phyloP scores from a whole-genome alignment of 164 flowering plant species.

The Vitis labrusca region DNA sequence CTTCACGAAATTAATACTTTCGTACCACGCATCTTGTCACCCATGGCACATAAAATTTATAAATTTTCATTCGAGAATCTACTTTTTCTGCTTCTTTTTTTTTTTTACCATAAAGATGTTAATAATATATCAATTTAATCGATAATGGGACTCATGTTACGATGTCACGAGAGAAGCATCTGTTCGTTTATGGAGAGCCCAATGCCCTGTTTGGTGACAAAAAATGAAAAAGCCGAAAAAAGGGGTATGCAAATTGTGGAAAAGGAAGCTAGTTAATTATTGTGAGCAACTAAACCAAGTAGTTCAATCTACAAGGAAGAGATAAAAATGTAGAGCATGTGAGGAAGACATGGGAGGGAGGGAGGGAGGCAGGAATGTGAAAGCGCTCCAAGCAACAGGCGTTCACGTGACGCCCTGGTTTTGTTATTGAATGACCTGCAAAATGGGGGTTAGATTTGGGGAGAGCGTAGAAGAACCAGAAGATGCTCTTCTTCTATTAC shows the following conservation, averaged over 20 bases:
- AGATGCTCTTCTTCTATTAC: background rate
- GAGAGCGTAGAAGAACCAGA: background rate
- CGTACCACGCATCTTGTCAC: no score
- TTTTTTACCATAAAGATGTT: no score
- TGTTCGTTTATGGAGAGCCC: no score
- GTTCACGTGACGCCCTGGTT: constrained; percentile 17
- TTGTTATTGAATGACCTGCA: background rate
- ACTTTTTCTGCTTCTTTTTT: no score
- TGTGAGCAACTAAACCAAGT: background rate
- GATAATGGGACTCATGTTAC: background rate
- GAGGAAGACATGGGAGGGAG: constrained; percentile 6
- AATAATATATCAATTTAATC: no score
- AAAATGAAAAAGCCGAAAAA: background rate
- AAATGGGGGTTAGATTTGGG: background rate
- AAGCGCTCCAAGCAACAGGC: background rate
- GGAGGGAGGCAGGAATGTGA: background rate
- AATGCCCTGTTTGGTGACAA: background rate
- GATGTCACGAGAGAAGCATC: background rate
- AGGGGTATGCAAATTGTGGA: background rate
- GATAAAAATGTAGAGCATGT: constrained; percentile 13
- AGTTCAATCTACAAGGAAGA: background rate
- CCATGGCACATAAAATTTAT: no score
- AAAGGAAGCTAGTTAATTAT: constrained; percentile 5
- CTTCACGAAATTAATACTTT: no score
- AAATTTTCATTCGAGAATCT: no score